Base-by-base conservation (phyloP, 768 basidiomycete genomes). In the Suillus subluteus region DNA sequence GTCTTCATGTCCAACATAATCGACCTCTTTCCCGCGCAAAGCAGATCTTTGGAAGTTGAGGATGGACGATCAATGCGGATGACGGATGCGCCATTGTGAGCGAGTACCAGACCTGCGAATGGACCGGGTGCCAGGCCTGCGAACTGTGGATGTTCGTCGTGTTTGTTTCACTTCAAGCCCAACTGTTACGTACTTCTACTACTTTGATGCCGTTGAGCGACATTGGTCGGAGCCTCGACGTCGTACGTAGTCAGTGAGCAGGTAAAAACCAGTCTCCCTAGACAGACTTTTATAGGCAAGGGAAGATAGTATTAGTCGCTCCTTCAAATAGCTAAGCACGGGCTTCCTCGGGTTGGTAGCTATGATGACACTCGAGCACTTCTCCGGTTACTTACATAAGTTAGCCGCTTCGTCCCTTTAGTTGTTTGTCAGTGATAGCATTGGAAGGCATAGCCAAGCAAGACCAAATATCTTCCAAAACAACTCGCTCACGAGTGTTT, bases 121-220 rank as follows among this genome's bases (percentile, higher is more conserved):
- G 93, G 92, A 0, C 87, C 92, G 1, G 93, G 93, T 4, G 92
- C 93, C 35, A 95, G 82, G 38, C 92, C 93, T 35, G 89, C 92
- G 72, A 94, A 92, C 91, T 94, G 69, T 43, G 16, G 58, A 40
- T 30, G 37, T 6, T 12, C 23, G 44, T 26, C 7, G 26, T 66
- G 58, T n/a, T 32, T 11, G 44, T 50, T 48, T 48, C n/a, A 44
- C 18, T 40, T 12, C 52, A 40, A 44, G 6, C 1, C 50, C 18
- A 43, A 30, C 5, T 26, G 1, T 12, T 16, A 40, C 15, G 38
- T 62, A 79, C 86, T 79, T 87, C 86, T 65, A 87, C 75, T 43
- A 86, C 85, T 66, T 84, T 84, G 62, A 87, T 62, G 26, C 84
- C 85, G 54, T 75, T 68, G 55, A 87, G 77, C 30, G 84, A 80